phyloP scores from a whole-genome alignment of 2,329 filamentous ascomycete species.

The Arachnomyces sp. region DNA sequence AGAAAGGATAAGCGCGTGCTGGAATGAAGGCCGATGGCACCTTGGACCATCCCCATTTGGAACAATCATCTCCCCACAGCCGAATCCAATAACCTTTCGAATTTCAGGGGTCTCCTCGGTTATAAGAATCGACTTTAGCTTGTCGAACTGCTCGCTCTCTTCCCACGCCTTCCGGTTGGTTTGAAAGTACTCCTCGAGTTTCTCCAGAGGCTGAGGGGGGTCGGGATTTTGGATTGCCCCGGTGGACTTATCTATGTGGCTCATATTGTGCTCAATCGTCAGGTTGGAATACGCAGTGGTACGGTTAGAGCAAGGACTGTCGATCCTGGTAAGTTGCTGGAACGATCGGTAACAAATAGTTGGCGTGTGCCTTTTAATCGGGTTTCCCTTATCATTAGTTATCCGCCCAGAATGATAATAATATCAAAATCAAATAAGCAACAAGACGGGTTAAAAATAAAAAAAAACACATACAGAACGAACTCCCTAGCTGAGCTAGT shows the following conservation, averaged over 20 bases:
- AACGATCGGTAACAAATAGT: no score
- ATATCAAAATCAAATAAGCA: no score
- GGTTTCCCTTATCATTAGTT: no score
- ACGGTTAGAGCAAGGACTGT: no score
- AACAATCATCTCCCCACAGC: slow-evolving; percentile 1
- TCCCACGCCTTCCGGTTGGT: slow-evolving; percentile 3
- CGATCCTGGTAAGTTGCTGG: no score
- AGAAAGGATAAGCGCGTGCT: slow-evolving; percentile 21
- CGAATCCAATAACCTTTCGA: slow-evolving; percentile 9
- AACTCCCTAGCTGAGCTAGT: no score
- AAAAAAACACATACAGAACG: no score
- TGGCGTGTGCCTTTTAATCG: no score
- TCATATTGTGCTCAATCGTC: neutral
- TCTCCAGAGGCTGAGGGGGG: neutral
- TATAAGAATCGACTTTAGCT: slow-evolving; percentile 3
- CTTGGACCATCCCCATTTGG: neutral
- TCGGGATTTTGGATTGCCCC: neutral
- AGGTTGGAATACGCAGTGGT: no score
- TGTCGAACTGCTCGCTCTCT: slow-evolving; percentile 3
- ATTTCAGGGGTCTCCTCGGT: neutral
- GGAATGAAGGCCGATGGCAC: slow-evolving; percentile 3
- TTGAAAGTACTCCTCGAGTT: slow-evolving; percentile 1
- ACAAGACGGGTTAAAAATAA: no score
- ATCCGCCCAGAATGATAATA: no score
- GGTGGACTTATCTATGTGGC: slow-evolving; percentile 1